phyloP scores from a whole-genome alignment of 1,284 basidiomycete species.

The Stygiomarasmius scandens region DNA sequence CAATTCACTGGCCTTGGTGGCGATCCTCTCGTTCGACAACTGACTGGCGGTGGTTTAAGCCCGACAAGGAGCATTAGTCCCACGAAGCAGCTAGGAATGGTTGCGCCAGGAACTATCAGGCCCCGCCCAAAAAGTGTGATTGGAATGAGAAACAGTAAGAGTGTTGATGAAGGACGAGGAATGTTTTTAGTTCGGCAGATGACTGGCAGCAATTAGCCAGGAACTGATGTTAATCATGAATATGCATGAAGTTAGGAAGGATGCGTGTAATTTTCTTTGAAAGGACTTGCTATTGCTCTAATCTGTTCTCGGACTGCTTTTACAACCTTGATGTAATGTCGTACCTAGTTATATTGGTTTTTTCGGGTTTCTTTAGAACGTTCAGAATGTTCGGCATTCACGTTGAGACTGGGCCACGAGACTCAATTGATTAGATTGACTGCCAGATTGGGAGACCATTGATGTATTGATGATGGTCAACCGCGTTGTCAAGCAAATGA shows the following conservation, averaged over 20 bases:
- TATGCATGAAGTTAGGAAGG: not conserved
- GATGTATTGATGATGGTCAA: slow-evolving; percentile 3
- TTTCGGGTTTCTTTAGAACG: no score
- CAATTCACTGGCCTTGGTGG: slow-evolving; percentile 69
- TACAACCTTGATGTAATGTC: no score
- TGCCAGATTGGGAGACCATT: not conserved
- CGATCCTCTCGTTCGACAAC: slow-evolving; percentile 26
- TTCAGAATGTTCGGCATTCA: no score
- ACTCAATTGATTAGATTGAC: not conserved
- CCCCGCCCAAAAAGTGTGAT: slow-evolving; percentile 68
- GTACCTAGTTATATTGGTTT: not conserved
- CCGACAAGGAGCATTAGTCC: slow-evolving; percentile 63
- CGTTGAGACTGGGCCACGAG: no score
- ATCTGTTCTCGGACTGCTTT: slow-evolving; percentile 5
- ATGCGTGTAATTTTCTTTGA: not conserved
- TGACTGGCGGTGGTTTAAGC: slow-evolving; percentile 55
- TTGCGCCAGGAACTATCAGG: slow-evolving; percentile 19
- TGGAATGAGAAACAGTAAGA: slow-evolving; percentile 58
- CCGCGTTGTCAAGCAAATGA: slow-evolving; percentile 9
- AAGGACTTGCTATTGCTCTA: slow-evolving; percentile 8
- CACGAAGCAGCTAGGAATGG: slow-evolving; percentile 52
- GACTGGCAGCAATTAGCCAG: slow-evolving; percentile 41
- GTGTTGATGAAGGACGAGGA: slow-evolving; percentile 62
- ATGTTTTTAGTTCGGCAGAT: slow-evolving; percentile 72
- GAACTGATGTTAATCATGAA: not conserved